phyloP scores from a whole-genome alignment of 345 rosid genomes.

The Populus tremula region DNA sequence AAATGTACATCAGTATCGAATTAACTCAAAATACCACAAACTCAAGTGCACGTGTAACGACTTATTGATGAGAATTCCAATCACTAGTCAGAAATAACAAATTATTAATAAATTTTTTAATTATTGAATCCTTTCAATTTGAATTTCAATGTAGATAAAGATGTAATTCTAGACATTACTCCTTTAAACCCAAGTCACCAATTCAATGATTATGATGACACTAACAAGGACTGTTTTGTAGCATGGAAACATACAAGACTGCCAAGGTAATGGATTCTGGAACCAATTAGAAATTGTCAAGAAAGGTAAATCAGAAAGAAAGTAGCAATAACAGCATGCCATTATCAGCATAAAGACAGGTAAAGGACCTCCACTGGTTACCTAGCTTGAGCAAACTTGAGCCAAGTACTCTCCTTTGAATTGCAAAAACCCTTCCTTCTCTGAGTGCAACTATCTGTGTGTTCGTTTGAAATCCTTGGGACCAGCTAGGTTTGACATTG shows the following conservation, averaged over 20 bases:
- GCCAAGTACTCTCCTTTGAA: background rate
- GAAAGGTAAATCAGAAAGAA: background rate
- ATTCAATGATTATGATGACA: background rate
- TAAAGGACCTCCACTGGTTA: background rate
- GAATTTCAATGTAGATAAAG: background rate
- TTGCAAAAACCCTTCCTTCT: background rate
- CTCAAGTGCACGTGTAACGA: background rate
- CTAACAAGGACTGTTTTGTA: background rate
- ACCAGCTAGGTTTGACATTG: conserved; percentile 48
- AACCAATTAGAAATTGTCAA: background rate
- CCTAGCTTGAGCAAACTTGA: background rate
- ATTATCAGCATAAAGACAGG: background rate
- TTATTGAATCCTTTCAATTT: background rate
- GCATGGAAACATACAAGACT: background rate
- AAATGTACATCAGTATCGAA: background rate
- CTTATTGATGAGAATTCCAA: background rate
- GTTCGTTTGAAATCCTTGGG: conserved; percentile 64
- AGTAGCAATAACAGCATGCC: conserved; percentile 16
- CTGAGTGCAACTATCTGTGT: conserved; percentile 23
- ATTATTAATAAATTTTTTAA: background rate
- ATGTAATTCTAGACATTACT: background rate
- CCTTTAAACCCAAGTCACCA: background rate
- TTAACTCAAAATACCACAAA: background rate
- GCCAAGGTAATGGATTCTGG: background rate
- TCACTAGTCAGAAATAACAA: background rate